Evolutionary conservation across 1,139 yeast genomes (phyloP).

Genomic region (Chernovozyma aurita): DNA sequence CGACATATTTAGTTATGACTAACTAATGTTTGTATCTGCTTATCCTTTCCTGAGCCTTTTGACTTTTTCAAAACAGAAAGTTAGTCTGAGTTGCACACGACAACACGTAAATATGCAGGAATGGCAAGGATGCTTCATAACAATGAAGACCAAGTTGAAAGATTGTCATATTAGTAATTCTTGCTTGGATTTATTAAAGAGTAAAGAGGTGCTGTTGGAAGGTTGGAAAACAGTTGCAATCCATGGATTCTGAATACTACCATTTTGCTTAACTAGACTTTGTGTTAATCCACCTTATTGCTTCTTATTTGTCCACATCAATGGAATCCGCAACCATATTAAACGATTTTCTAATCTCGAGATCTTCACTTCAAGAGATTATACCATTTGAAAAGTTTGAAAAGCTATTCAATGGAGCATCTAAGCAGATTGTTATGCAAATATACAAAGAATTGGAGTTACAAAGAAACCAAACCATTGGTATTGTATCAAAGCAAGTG

Average conservation of each 20-base stretch:
- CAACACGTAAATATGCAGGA: not conserved
- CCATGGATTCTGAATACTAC: no score
- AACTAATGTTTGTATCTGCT: constrained; percentile 1
- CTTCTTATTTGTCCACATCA: no score
- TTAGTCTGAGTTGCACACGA: not conserved
- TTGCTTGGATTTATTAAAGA: no score
- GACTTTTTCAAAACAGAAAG: no score
- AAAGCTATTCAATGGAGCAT: constrained; percentile 9
- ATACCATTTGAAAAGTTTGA: constrained; percentile 10
- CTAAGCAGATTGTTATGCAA: constrained; percentile 8
- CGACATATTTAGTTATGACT: constrained; percentile 9
- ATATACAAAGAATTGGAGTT: constrained; percentile 16
- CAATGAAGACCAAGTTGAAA: no score
- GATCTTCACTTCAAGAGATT: constrained; percentile 10
- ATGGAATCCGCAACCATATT: constrained; percentile 14
- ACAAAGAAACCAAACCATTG: constrained; percentile 16
- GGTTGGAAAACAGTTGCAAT: no score
- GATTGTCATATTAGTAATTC: no score
- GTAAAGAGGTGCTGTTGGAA: no score
- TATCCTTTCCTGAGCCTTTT: not conserved
- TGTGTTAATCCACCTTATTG: no score
- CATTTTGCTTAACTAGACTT: no score
- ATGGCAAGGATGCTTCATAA: no score
- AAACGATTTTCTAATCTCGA: constrained; percentile 10
- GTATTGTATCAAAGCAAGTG: constrained; percentile 15